phyloP scores from a whole-genome alignment of 495 filamentous ascomycete genomes.

The Pyrenula aspistea region DNA sequence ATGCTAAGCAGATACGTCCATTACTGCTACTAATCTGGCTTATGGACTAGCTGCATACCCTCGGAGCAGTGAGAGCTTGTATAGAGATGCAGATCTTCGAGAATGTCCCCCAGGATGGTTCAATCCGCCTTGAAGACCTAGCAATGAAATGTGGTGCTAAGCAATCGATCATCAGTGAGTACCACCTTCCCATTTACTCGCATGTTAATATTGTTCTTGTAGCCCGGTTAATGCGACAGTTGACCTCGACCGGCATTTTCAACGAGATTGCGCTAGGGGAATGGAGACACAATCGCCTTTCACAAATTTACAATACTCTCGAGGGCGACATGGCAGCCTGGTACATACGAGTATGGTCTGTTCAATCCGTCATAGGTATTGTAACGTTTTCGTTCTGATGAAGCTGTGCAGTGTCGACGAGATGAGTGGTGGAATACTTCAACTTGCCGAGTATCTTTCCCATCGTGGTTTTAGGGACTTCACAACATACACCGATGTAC shows the following conservation, averaged over 20 bases:
- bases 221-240: slow-evolving; percentile 13
- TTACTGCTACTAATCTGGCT: too few species aligned
- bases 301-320: background rate
- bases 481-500: slow-evolving; percentile 7
- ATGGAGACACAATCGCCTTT: background rate
- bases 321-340: background rate
- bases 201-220: background rate
- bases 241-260: slow-evolving; percentile 12
- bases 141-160: slow-evolving; percentile 7
- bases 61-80: background rate
- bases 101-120: slow-evolving; percentile 10
- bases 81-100: slow-evolving; percentile 9
- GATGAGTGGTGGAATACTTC: slow-evolving; percentile 6
- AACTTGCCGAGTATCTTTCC: slow-evolving; percentile 9
- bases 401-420: slow-evolving; percentile 6
- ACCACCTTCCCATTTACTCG: background rate
- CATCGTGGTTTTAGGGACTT: slow-evolving; percentile 6
- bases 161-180: slow-evolving; percentile 10
- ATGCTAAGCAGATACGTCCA: too few species aligned
- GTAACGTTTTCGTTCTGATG: background rate
- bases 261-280: background rate
- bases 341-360: background rate
- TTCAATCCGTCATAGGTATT: background rate
- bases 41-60: background rate
- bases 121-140: slow-evolving; percentile 8